Evolutionary conservation across 352 stramenopile species (phyloP).

Genomic region (Phytopythium chamaehyphon): DNA sequence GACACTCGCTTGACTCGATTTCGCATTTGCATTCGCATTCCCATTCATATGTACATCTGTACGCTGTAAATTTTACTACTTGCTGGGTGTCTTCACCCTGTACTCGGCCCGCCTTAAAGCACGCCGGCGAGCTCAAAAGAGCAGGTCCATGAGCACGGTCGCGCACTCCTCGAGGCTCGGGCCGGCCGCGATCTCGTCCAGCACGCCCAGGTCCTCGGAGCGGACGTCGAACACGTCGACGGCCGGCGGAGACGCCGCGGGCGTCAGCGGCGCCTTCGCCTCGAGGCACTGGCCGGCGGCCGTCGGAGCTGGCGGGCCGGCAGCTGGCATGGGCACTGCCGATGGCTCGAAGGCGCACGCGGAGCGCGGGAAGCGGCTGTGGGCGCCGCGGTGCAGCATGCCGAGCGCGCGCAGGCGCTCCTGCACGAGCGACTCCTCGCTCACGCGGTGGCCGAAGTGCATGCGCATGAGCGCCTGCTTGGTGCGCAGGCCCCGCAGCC

Average conservation of each 20-base stretch:
- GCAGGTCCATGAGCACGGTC: constrained; percentile 49
- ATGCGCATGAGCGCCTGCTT: constrained; percentile 75
- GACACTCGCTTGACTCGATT: no score
- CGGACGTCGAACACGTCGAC: constrained; percentile 10
- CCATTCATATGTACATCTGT: no score
- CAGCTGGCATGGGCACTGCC: no score
- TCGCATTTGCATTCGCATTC: constrained; percentile 16
- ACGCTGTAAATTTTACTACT: no score
- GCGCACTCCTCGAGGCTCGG: constrained; percentile 60
- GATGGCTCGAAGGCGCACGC: no score
- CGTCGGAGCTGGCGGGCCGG: background rate
- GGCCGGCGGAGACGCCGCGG: background rate
- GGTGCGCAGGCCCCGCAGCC: constrained; percentile 54
- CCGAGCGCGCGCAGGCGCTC: constrained; percentile 46
- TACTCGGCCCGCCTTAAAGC: no score
- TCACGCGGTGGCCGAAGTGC: constrained; percentile 60
- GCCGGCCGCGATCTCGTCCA: constrained; percentile 25
- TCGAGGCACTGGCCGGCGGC: background rate
- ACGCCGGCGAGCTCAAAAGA: constrained; percentile 30
- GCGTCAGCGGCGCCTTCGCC: background rate
- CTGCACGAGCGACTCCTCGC: constrained; percentile 57
- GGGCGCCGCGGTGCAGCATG: constrained; percentile 2
- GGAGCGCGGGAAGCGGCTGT: background rate
- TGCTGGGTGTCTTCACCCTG: no score
- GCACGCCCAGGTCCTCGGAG: constrained; percentile 11